A percentile compares a stretch with the other conserved stretches of the same genome.
These are phyloP conservation scores for Mikania micrantha DNA, from an alignment of 129 eudicot genomes.

Conservation along the genomic window DNA sequence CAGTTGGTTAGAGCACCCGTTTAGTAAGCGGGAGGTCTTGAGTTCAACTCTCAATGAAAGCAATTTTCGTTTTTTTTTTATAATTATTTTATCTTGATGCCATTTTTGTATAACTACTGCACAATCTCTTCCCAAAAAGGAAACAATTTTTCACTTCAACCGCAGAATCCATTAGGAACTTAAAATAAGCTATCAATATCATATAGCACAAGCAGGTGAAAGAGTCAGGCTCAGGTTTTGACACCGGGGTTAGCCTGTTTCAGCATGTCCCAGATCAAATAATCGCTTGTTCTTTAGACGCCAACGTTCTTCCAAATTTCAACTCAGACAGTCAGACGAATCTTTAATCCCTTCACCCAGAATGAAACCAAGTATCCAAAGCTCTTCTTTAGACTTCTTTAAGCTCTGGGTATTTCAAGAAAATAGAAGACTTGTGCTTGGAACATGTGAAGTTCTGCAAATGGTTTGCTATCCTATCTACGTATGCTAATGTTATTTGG, in stretches of 20 bases:
- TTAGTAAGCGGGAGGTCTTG: constrained; percentile 99
- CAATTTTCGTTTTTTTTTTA: neutral
- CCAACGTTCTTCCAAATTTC: neutral
- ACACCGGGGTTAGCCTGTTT: constrained; percentile 6
- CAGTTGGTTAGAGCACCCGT: constrained; percentile 55
- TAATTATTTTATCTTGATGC: neutral
- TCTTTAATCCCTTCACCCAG: constrained; percentile 10
- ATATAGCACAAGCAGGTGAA: constrained; percentile 54
- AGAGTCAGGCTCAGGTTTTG: constrained; percentile 25
- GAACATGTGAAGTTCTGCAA: too few relatives aligned
- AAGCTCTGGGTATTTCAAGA: constrained; percentile 51
- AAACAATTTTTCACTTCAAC: too few relatives aligned
- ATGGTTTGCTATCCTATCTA: too few relatives aligned
- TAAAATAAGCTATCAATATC: constrained; percentile 43
- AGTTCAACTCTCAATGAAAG: constrained; percentile 87
- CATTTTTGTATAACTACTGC: too few relatives aligned
- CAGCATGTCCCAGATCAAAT: constrained; percentile 15
- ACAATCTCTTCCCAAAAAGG: too few relatives aligned
- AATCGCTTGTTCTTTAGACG: too few relatives aligned
- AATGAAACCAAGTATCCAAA: constrained; percentile 13
- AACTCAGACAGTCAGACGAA: constrained; percentile 28
- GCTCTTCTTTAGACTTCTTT: constrained; percentile 58
- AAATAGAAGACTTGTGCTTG: constrained; percentile 49
- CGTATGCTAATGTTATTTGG: too few relatives aligned
- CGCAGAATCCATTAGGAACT: too few relatives aligned